A percentile compares a stretch with the other conserved stretches of the same genome.
These are phyloP conservation scores for Erodium texanum DNA, from an alignment of 441 rosid genomes.

Conservation along the genomic window DNA sequence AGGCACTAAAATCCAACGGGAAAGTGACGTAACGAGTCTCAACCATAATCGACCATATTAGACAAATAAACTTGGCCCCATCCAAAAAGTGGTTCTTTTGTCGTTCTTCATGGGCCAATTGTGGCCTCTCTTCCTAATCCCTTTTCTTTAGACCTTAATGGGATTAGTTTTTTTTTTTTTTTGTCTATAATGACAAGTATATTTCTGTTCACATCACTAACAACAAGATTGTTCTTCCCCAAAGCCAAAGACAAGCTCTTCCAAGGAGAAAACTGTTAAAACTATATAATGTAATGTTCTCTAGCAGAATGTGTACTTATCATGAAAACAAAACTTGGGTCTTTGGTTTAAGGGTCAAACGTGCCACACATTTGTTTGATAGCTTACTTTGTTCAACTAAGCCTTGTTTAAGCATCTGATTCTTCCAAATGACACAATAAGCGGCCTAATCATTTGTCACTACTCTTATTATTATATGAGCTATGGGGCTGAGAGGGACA, in stretches of 20 bases:
- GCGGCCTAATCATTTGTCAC: not conserved
- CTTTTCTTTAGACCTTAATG: not conserved
- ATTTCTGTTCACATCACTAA: conserved; percentile 3
- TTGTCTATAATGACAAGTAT: not conserved
- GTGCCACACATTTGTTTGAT: conserved; percentile 1
- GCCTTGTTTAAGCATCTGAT: conserved; percentile 3
- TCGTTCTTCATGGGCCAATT: not conserved
- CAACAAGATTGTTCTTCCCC: not conserved
- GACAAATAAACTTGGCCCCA: not conserved
- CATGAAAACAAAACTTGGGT: conserved; percentile 3
- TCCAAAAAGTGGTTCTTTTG: conserved; percentile 3
- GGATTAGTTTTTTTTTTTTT: not conserved
- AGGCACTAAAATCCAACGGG: not conserved
- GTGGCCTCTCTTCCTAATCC: not conserved
- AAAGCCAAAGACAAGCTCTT: not conserved
- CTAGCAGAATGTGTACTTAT: not conserved
- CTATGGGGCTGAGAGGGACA: conserved; percentile 5
- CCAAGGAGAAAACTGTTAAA: not conserved
- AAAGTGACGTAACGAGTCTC: not conserved
- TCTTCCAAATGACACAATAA: conserved; percentile 6
- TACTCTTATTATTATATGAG: not conserved
- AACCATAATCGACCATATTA: not conserved
- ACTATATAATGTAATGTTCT: not conserved
- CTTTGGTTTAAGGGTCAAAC: conserved; percentile 4
- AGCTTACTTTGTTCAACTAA: conserved; percentile 4